Conservation (phyloP, 768 basidiomycete genomes). For the Fomitopsis pulvina region DNA sequence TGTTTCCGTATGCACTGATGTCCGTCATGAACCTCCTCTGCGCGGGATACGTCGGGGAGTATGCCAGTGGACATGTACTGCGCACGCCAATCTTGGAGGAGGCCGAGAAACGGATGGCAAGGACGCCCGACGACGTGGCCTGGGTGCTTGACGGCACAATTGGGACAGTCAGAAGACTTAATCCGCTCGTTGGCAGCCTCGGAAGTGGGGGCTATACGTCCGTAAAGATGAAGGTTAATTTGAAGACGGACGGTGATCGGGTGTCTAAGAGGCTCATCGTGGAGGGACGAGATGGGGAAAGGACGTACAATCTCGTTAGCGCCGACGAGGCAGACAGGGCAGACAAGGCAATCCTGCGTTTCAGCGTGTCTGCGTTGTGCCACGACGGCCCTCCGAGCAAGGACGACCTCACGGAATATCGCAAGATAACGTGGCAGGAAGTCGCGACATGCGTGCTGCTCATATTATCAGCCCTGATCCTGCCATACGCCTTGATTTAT, state of each 20-base stretch:
- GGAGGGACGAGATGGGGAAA: background rate
- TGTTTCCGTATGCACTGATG: background rate
- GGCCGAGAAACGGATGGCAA: no score
- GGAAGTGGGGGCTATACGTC: no score
- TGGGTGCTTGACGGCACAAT: background rate
- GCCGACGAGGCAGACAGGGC: background rate
- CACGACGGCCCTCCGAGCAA: background rate
- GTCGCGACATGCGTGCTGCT: background rate
- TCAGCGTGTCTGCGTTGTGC: background rate
- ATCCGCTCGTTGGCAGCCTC: no score
- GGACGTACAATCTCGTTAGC: background rate
- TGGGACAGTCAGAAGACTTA: background rate
- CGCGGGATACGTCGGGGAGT: background rate
- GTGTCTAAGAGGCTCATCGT: no score
- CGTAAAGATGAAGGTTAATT: no score
- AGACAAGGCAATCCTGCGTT: background rate
- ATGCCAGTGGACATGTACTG: background rate
- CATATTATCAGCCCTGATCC: background rate
- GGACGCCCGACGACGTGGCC: no score
- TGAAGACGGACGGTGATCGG: no score
- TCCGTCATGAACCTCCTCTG: background rate
- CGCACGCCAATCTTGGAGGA: background rate
- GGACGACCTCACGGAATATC: background rate
- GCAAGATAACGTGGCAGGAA: background rate
- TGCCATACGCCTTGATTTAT: background rate